These are phyloP conservation scores for Pisolithus tinctorius DNA, from an alignment of 768 basidiomycete species.

Conservation along the genomic window DNA sequence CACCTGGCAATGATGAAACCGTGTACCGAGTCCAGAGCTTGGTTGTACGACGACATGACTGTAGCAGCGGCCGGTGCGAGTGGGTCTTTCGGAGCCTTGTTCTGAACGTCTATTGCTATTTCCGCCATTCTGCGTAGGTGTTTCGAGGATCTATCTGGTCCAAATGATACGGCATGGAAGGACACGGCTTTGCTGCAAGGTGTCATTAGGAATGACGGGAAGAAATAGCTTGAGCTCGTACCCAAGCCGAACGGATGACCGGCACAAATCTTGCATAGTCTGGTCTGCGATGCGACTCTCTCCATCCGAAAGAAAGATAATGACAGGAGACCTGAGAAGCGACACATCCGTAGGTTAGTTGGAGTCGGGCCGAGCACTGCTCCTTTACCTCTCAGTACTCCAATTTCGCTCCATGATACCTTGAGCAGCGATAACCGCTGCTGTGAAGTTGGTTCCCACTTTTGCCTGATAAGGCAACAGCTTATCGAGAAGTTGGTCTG, in stretches of 20 bases:
- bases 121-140: slow-evolving; percentile 38
- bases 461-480: slow-evolving; percentile 25
- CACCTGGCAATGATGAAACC: neutral
- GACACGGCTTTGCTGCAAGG: slow-evolving; percentile 38
- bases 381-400: slow-evolving; percentile 37
- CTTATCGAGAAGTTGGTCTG: slow-evolving; percentile 32
- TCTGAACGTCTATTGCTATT: slow-evolving; percentile 37
- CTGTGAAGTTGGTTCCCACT: slow-evolving; percentile 36
- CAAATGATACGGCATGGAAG: slow-evolving; percentile 46
- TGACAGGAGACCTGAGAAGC: slow-evolving; percentile 1
- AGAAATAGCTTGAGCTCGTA: slow-evolving; percentile 28
- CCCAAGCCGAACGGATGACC: slow-evolving; percentile 34
- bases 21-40: slow-evolving; percentile 41
- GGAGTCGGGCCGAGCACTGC: neutral
- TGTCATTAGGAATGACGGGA: slow-evolving; percentile 6
- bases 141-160: slow-evolving; percentile 14
- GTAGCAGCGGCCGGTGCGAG: slow-evolving; percentile 17
- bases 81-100: slow-evolving; percentile 31
- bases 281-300: slow-evolving; percentile 32
- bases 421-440: slow-evolving; percentile 30
- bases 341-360: neutral
- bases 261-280: slow-evolving; percentile 30
- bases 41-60: slow-evolving; percentile 35
- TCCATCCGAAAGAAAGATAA: slow-evolving; percentile 17
- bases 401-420: slow-evolving; percentile 34